Conservation (phyloP, 768 basidiomycete species). For the Suillus americanus region DNA sequence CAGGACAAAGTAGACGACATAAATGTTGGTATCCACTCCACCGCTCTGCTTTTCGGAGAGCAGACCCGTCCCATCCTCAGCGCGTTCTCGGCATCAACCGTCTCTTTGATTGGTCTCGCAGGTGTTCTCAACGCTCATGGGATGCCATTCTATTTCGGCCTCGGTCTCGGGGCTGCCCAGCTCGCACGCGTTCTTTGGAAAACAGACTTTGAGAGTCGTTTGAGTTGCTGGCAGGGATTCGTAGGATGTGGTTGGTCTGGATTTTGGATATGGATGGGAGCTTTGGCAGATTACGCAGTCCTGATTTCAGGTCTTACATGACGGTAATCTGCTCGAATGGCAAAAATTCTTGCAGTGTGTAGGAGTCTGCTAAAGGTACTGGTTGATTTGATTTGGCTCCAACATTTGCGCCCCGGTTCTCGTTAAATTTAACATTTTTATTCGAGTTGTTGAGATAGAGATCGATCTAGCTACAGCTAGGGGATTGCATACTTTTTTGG, state of each 20-base stretch:
- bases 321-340: not conserved
- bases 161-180: constrained; percentile 71
- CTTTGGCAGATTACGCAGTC: constrained; percentile 62
- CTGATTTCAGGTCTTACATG: constrained; percentile 15
- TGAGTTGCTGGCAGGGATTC: constrained; percentile 91
- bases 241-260: constrained; percentile 86
- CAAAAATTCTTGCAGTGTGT: not conserved
- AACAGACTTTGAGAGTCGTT: constrained; percentile 74
- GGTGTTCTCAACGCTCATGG: constrained; percentile 81
- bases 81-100: constrained; percentile 67
- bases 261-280: constrained; percentile 84
- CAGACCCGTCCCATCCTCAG: constrained; percentile 74
- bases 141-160: constrained; percentile 75
- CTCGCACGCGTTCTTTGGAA: constrained; percentile 71
- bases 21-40: constrained; percentile 86
- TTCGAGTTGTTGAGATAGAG: not conserved
- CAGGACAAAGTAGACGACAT: constrained; percentile 94
- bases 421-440: not conserved
- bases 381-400: not conserved
- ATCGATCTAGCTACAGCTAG: not conserved
- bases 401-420: not conserved
- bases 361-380: not conserved
- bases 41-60: constrained; percentile 86
- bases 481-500: not conserved
- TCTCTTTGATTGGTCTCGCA: constrained; percentile 74